Base-by-base conservation (phyloP, 1,284 basidiomycete species). In the Cutaneotrichosporon dermatis region DNA sequence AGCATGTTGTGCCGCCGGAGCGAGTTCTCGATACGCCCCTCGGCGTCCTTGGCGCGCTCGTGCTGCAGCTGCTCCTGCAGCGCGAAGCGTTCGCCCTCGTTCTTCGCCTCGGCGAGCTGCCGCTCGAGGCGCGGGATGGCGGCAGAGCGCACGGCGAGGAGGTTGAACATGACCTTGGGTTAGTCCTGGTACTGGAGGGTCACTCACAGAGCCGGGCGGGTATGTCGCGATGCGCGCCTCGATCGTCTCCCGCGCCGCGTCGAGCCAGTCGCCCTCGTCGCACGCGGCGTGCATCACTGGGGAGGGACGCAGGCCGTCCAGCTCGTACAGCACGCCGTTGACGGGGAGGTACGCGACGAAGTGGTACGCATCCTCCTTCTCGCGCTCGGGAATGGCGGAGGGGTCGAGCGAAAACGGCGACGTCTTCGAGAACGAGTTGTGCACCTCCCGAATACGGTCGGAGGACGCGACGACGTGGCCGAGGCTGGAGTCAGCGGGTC, bases 321-420 rank as follows among this genome's bases (percentile, higher is more conserved):
- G 82, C 78, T 97, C 93, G 76, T 92, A 95, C 51, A 97, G 79
- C 37, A 84, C 82, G 11, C 89, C 92, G 74, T 86, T 83, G 50
- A 87, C 81, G 4, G 93, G 93, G 51, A 93, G 78, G 76, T 95
- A 97, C 5, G 92, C 86, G 48, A 95, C 86, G 70, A 95, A 95
- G 71, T 96, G 92, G 77, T 93, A 97, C 10, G 91, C 91, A 68
- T 95, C 92, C 71, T 92, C 90, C 61, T 85, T 88, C 65, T 84
- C 88, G 3, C 87, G 84, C 36, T 77, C 69, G 39, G 74, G 69
- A 40, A 70, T 69, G 35, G 72, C 65, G 12, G 55, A 88, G 77
- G 54, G 88, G 72, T 92, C 90, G 63, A 92, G 86, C 2, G 88
- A 84, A 66, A 85, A 89, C 4, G 92, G 92, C 37, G 92, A 90